A percentile compares a stretch with the other conserved stretches of the same genome.
Conservation (phyloP, 495 filamentous ascomycete genomes). For the Diplogelasinospora grovesii region DNA sequence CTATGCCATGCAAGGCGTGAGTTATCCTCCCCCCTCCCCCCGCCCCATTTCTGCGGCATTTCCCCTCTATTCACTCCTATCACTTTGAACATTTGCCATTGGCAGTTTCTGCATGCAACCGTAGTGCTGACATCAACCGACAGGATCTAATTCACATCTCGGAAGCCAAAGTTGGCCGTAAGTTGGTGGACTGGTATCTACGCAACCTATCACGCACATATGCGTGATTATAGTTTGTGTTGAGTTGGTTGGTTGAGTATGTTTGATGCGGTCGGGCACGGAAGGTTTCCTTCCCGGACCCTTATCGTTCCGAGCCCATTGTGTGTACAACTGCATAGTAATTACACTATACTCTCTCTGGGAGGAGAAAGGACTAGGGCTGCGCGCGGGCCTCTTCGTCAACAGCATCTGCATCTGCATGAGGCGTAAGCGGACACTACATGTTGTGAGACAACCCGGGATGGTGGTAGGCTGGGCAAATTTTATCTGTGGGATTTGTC, state of each 20-base stretch:
- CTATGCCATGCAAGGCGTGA: slow-evolving; percentile 88
- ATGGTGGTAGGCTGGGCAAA: no score
- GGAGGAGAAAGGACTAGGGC: no score
- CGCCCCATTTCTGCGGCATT: background rate
- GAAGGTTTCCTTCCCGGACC: no score
- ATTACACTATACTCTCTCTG: no score
- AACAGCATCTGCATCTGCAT: no score
- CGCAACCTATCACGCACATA: slow-evolving; percentile 93
- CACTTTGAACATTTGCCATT: no score
- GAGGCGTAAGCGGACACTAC: no score
- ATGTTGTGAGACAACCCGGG: no score
- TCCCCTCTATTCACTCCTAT: background rate
- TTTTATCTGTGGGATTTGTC: no score
- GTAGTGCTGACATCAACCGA: slow-evolving; percentile 18
- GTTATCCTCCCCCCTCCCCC: slow-evolving; percentile 25
- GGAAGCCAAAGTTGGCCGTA: slow-evolving; percentile 94
- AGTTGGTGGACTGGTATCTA: slow-evolving; percentile 97
- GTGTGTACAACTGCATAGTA: background rate
- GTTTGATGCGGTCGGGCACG: no score
- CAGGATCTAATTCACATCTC: slow-evolving; percentile 95
- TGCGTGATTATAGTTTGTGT: slow-evolving; percentile 25
- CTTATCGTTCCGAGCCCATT: no score
- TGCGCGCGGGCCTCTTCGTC: slow-evolving; percentile 5
- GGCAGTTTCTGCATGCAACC: background rate
- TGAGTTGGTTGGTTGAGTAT: no score